Evolutionary conservation across 1,284 basidiomycete genomes (phyloP).

Genomic region (Testicularia cyperi): DNA sequence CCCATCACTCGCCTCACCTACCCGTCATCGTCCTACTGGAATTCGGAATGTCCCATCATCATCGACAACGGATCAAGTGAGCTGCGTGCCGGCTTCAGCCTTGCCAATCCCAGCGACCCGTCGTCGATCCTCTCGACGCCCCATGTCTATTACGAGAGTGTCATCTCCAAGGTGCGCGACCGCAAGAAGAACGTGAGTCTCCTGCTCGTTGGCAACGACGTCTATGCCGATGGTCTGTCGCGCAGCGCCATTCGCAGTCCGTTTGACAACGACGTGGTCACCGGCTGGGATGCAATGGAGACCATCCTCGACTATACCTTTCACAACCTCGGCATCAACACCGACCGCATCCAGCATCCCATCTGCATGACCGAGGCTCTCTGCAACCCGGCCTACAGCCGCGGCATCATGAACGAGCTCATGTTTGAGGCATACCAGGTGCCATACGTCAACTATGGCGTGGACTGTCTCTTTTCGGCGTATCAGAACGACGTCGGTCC

Average conservation of each 20-base stretch:
- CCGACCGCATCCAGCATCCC: constrained; percentile 78
- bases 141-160: constrained; percentile 46
- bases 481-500: constrained; percentile 61
- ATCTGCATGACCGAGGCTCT: constrained; percentile 92
- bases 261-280: constrained; percentile 57
- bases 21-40: constrained; percentile 38
- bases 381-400: constrained; percentile 83
- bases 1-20: constrained; percentile 31
- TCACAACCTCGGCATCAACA: constrained; percentile 79
- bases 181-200: constrained; percentile 48
- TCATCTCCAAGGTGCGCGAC: constrained; percentile 54
- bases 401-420: constrained; percentile 87
- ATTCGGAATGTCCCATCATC: constrained; percentile 67
- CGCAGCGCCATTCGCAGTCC: constrained; percentile 47
- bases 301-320: constrained; percentile 91
- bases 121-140: constrained; percentile 20
- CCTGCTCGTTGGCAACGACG: constrained; percentile 53
- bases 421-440: constrained; percentile 92
- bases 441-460: constrained; percentile 81
- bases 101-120: constrained; percentile 46
- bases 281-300: constrained; percentile 65
- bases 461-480: constrained; percentile 92
- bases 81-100: constrained; percentile 82
- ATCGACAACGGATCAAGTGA: constrained; percentile 90
- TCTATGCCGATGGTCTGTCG: constrained; percentile 50